A percentile compares a stretch with the other conserved stretches of the same genome.
phyloP scores from a whole-genome alignment of 1,284 basidiomycete species.

The Pseudozyma sp. region DNA sequence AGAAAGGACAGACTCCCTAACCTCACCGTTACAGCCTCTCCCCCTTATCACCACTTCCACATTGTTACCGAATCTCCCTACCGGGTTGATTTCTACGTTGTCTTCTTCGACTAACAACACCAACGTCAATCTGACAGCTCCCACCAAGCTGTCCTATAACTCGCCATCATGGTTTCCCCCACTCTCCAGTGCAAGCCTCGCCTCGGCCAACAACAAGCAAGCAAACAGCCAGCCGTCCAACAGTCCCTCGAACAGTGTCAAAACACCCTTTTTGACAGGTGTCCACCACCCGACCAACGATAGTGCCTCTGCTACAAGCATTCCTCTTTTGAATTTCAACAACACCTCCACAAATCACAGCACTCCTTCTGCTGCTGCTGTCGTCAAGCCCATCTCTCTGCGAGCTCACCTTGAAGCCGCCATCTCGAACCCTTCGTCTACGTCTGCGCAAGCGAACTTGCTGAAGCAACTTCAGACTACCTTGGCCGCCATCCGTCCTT shows the following conservation, averaged over 20 bases:
- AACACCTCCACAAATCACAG: background rate
- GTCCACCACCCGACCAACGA: slow-evolving; percentile 54
- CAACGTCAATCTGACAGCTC: slow-evolving; percentile 42
- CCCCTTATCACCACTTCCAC: slow-evolving; percentile 30
- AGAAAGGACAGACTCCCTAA: slow-evolving; percentile 50
- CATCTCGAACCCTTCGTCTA: slow-evolving; percentile 51
- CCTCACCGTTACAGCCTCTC: slow-evolving; percentile 45
- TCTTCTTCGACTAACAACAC: slow-evolving; percentile 41
- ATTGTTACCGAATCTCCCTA: slow-evolving; percentile 38
- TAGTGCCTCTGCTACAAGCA: slow-evolving; percentile 22
- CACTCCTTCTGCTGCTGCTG: slow-evolving; percentile 7
- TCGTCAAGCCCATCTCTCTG: slow-evolving; percentile 25
- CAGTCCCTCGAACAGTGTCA: slow-evolving; percentile 27
- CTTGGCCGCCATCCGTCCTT: slow-evolving; percentile 45
- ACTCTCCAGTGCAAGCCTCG: slow-evolving; percentile 39
- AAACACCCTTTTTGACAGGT: slow-evolving; percentile 50
- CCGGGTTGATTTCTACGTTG: slow-evolving; percentile 57
- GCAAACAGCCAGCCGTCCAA: slow-evolving; percentile 18
- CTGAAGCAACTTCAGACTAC: slow-evolving; percentile 40
- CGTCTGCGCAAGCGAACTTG: slow-evolving; percentile 49
- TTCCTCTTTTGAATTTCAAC: slow-evolving; percentile 34
- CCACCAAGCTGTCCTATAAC: slow-evolving; percentile 41
- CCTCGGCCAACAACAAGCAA: slow-evolving; percentile 47
- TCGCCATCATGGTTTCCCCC: slow-evolving; percentile 51
- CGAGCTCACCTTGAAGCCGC: slow-evolving; percentile 49